These are phyloP conservation scores for Metschnikowia gelsemii DNA, from an alignment of 805 yeast genomes.

Conservation along the genomic window DNA sequence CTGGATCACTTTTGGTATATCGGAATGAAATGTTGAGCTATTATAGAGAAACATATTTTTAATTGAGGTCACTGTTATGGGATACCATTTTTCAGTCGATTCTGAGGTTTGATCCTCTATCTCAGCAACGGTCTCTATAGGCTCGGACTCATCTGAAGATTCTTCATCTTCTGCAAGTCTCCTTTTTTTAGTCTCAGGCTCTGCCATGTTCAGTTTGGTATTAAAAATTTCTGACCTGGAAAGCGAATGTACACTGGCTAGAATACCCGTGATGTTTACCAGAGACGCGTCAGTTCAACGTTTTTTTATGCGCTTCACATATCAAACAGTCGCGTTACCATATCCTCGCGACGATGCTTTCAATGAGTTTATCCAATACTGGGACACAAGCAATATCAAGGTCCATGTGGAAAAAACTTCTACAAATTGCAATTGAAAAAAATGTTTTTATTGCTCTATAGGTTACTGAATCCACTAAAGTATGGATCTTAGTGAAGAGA, in stretches of 20 bases:
- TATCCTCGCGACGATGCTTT: neutral
- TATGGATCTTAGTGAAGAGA: too few relatives aligned
- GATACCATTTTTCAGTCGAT: constrained; percentile 28
- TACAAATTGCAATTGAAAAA: too few relatives aligned
- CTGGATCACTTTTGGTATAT: constrained; percentile 43
- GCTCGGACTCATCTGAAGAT: neutral
- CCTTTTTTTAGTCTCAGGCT: constrained; percentile 2
- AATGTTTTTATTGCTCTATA: too few relatives aligned
- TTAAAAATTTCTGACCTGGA: neutral
- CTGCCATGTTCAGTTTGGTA: neutral
- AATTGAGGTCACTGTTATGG: constrained; percentile 33
- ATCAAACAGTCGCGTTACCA: too few relatives aligned
- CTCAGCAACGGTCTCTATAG: neutral
- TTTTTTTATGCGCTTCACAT: neutral
- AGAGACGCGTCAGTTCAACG: constrained; percentile 5
- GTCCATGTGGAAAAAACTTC: too few relatives aligned
- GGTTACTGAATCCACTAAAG: too few relatives aligned
- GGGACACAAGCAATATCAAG: too few relatives aligned
- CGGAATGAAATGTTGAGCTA: constrained; percentile 51
- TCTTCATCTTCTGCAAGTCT: neutral
- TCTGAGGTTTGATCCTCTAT: neutral
- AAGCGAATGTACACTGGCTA: too few relatives aligned
- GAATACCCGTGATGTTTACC: constrained; percentile 4
- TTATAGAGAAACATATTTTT: constrained; percentile 28
- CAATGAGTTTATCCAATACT: neutral